Base-by-base conservation (phyloP, 208 protist species). In the Entamoeba histolytica region DNA sequence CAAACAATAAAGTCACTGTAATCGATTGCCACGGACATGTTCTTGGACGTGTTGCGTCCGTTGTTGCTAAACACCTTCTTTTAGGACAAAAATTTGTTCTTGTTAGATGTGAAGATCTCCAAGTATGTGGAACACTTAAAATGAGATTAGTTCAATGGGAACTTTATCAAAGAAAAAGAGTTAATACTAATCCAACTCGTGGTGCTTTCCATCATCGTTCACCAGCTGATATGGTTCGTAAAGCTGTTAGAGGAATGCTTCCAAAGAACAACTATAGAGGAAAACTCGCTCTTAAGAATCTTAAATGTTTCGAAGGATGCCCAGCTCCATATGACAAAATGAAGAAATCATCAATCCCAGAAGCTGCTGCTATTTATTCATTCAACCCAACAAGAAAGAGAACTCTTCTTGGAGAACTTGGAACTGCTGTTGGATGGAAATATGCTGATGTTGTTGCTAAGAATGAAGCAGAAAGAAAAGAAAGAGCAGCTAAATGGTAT, bases 161-260 rank as follows among this genome's bases (percentile, higher is more conserved):
- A n/a, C n/a, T n/a, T n/a, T n/a, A n/a, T n/a, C n/a, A n/a, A n/a
- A n/a, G n/a, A 94, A 99, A 99, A 96, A 96, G 97, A 49, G 97
- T 96, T 93, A 98, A 98, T 96, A 98, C 97, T 94, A 99, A 99
- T 97, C 98, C 98, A 57, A 96, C 93, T 49, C 96, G 97, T 91
- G 99, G 99, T 94, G 98, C 98, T 92, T 98, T 98, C 96, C 98
- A 99, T 96, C 96, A 98, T 96, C 97, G 98, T 94, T 94, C 98
- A 50, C 99, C 99, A 93, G 96, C 97, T n/a, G 96, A 97, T 91
- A 98, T 99, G 57, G 97, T 99, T 94, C 95, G 94, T 93, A 97
- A 98, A 95, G 96, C 96, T 49, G 97, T 99, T 94, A 97, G 98
- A 95, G 98, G 97, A 94, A 99, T 99, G 98, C 95, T 99, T 51